Evolutionary conservation across 805 yeast genomes (phyloP), one percentile per base, ranked within the genome.

Genomic region (Myxozyma neotropica): DNA sequence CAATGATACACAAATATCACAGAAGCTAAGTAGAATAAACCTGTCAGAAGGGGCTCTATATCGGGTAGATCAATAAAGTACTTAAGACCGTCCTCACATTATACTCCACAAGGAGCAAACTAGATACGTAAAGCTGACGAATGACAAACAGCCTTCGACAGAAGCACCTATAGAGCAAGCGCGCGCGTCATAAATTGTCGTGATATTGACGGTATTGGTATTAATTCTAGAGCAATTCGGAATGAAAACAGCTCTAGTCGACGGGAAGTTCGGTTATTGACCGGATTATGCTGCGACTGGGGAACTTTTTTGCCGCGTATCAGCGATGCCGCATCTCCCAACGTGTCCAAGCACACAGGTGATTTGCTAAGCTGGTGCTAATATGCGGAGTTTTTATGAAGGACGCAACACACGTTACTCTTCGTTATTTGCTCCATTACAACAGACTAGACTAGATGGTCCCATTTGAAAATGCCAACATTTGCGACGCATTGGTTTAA

Each of bases 231-330:
- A 35, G 38, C n/a, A n/a, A 35, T n/a, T n/a, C n/a, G n/a, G n/a
- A n/a, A n/a, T n/a, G n/a, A n/a, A n/a, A n/a, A n/a, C n/a, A n/a
- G n/a, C n/a, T n/a, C n/a, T n/a, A n/a, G n/a, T n/a, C n/a, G n/a
- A n/a, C n/a, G n/a, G n/a, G n/a, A 29, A 29, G 10, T 29, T 6
- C 33, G 33, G 33, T 7, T 29, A 7, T 29, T 29, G 33, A 10
- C 33, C 10, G 33, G 10, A 29, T 7, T 7, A 29, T 6, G 33
- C 10, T 29, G 33, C 10, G 33, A 7, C 10, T 29, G n/a, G n/a
- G n/a, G n/a, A n/a, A n/a, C n/a, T 40, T 29, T 23, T 19, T 36
- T 23, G 53, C 44, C 53, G 53, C 43, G 53, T 49, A 49, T 49
- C 53, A 36, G 44, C 43, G 35, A 4, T 21, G 27, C 38, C 45